phyloP scores from a whole-genome alignment of 1,284 basidiomycete genomes.

The Phellopilus nigrolimitatus region DNA sequence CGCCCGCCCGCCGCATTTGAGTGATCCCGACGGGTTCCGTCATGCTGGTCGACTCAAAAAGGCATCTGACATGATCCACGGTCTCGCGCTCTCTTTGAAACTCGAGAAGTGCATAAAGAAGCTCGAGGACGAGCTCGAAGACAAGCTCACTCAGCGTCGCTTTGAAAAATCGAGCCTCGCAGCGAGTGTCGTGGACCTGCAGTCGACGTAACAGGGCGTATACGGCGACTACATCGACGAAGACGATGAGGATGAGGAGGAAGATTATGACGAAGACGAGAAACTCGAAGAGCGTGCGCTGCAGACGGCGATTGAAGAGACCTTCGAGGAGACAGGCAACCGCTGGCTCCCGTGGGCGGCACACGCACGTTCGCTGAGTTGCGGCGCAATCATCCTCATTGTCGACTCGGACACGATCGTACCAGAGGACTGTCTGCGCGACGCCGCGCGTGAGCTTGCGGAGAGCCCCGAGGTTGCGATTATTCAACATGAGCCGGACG shows the following conservation, averaged over 20 bases:
- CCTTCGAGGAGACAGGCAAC: slow-evolving; percentile 49
- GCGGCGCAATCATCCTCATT: slow-evolving; percentile 65
- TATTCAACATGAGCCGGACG: slow-evolving; percentile 80
- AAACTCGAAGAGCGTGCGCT: slow-evolving; percentile 59
- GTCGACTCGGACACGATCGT: slow-evolving; percentile 85
- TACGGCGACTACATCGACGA: slow-evolving; percentile 23
- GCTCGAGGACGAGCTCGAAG: slow-evolving; percentile 34
- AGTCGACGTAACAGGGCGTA: slow-evolving; percentile 24
- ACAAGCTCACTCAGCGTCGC: slow-evolving; percentile 27
- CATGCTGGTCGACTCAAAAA: slow-evolving; percentile 89
- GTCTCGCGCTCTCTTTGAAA: slow-evolving; percentile 62
- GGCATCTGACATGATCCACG: slow-evolving; percentile 88
- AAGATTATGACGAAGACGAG: slow-evolving; percentile 27
- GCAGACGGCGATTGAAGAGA: slow-evolving; percentile 62
- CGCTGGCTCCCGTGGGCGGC: slow-evolving; percentile 61
- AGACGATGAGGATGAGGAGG: slow-evolving; percentile 35
- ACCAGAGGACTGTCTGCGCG: slow-evolving; percentile 80
- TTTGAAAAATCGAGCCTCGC: slow-evolving; percentile 22
- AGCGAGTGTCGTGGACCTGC: slow-evolving; percentile 36
- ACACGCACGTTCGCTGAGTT: slow-evolving; percentile 51
- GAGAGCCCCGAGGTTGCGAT: slow-evolving; percentile 78
- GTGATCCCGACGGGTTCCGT: slow-evolving; percentile 57
- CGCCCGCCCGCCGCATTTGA: slow-evolving; percentile 68
- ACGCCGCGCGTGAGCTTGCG: slow-evolving; percentile 76
- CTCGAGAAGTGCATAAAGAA: slow-evolving; percentile 67